Evolutionary conservation across 2,329 filamentous ascomycete species (phyloP).

Genomic region (Pyrenophora teres): DNA sequence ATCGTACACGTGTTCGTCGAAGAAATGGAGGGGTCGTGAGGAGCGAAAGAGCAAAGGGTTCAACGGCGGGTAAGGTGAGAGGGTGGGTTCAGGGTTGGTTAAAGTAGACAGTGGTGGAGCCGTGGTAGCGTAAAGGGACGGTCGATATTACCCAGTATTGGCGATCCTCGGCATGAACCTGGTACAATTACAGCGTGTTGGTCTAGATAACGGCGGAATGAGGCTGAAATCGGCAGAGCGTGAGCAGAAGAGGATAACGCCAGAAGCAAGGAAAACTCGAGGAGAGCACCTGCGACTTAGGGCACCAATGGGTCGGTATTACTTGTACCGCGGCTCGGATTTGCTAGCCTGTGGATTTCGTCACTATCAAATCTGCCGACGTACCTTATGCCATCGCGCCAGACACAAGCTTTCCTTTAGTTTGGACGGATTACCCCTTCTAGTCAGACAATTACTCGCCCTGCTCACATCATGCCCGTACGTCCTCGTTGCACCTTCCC

Average conservation of each 20-base stretch:
- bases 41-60: constrained; percentile 1
- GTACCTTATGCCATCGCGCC: constrained; percentile 16
- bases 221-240: constrained; percentile 16
- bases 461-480: constrained; percentile 31
- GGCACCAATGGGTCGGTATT: constrained; percentile 5
- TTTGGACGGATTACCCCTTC: constrained; percentile 6
- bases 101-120: constrained; percentile 22
- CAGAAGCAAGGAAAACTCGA: constrained; percentile 2
- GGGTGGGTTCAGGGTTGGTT: constrained; percentile 23
- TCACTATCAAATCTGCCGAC: constrained; percentile 28
- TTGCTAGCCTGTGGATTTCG: constrained; percentile 21
- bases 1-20: neutral
- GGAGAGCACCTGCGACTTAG: constrained; percentile 3
- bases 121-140: constrained; percentile 25
- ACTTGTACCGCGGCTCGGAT: constrained; percentile 27
- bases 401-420: constrained; percentile 13
- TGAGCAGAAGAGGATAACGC: constrained; percentile 6
- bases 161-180: constrained; percentile 14
- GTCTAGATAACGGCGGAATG: constrained; percentile 6
- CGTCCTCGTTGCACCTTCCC: constrained; percentile 21
- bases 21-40: neutral
- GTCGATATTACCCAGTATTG: constrained; percentile 24
- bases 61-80: constrained; percentile 11
- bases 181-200: constrained; percentile 13
- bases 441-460: constrained; percentile 5